These are phyloP conservation scores for Cercospora sp. DNA, from an alignment of 2,329 filamentous ascomycete genomes.

Conservation along the genomic window DNA sequence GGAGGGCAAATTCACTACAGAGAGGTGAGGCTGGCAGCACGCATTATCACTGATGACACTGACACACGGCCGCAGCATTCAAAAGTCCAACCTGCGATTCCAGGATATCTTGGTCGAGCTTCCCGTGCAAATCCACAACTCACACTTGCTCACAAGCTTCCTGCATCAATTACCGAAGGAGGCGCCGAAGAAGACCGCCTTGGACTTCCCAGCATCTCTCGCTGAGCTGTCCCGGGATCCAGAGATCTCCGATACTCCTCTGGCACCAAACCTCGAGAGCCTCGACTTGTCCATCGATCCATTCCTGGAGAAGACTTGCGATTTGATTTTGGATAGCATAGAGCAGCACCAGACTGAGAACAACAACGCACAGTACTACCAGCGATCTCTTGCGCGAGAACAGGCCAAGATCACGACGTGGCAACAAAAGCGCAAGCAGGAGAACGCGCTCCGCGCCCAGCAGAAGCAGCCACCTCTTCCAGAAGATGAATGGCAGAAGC, in stretches of 20 bases:
- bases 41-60: constrained; percentile 20
- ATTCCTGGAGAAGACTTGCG: constrained; percentile 97
- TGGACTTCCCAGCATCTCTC: constrained; percentile 76
- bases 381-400: constrained; percentile 88
- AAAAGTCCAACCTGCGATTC: constrained; percentile 91
- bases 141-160: constrained; percentile 91
- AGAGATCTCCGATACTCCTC: constrained; percentile 59
- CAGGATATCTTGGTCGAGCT: constrained; percentile 91
- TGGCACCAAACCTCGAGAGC: constrained; percentile 84
- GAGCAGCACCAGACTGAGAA: constrained; percentile 97
- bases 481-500: constrained; percentile 96
- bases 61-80: constrained; percentile 61
- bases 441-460: constrained; percentile 80
- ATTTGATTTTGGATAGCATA: constrained; percentile 92
- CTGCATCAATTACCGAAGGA: constrained; percentile 85
- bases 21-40: constrained; percentile 64
- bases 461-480: constrained; percentile 87
- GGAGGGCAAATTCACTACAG: constrained; percentile 96
- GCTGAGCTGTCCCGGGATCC: constrained; percentile 70
- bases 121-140: constrained; percentile 90
- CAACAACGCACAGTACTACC: constrained; percentile 99
- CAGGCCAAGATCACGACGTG: constrained; percentile 95
- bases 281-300: constrained; percentile 94
- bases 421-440: constrained; percentile 94
- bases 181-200: constrained; percentile 57